Evolutionary conservation across 2,329 filamentous ascomycete species (phyloP), one percentile per base, ranked within the genome.

Genomic region (Penicillium concentricum): DNA sequence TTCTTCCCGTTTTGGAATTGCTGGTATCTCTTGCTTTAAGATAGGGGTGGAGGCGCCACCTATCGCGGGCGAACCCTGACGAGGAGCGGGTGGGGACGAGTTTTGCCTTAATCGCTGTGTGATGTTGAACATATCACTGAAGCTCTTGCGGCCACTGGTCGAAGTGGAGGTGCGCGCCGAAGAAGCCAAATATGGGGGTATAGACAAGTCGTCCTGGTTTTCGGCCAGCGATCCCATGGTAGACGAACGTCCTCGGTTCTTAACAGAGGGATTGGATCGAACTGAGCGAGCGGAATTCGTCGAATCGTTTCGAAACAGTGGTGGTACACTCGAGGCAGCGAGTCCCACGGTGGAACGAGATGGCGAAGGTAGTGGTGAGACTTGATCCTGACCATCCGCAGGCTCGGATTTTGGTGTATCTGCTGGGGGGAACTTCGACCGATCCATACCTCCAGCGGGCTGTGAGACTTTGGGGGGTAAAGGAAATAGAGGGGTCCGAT

Each of bases 111-210:
- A 82, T 61, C 92, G 85, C 61, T 86, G 83, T 20, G 84, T 81
- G 34, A 97, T 78, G 15, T 86, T 88, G 67, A 99, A 87, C 20
- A 97, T 79, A 64, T 96, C 94, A 51, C 92, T 91, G 66, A 99
- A 91, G 74, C 93, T 97, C 74, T 92, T 94, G 53, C 94, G 85
- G 5, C 92, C 92, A n/a, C 78, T 82, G 0, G 88, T 93, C 0
- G 91, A 96, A 1, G 88, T 91, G 1, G 92, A 96, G 6, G 86
- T 92, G 50, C 92, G 83, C 4, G 78, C 81, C 2, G 79, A 81
- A 4, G 74, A 76, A 10, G 74, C 69, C n/a, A 86, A 75, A 24
- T 84, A 84, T 4, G 87, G 86, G 3, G 88, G 86, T 7, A 85
- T 82, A 52, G 87, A 85, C 34, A 88, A 85, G 59, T 91, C 90